These are phyloP conservation scores for Solanum chilense DNA, from an alignment of 257 asterid species.

Conservation along the genomic window DNA sequence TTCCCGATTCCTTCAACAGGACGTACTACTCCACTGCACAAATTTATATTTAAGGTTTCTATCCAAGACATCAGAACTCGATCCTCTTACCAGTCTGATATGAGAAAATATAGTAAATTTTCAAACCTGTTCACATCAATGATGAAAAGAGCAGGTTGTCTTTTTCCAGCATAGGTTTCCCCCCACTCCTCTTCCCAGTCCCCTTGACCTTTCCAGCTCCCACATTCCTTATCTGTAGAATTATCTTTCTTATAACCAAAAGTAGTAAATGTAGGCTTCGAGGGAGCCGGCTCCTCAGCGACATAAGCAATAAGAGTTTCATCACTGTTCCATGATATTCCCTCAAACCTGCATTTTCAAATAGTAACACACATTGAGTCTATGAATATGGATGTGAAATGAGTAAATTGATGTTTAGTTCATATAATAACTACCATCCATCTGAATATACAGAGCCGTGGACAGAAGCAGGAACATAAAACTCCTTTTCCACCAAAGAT, in stretches of 20 bases:
- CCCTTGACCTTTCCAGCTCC: slow-evolving; percentile 93
- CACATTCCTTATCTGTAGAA: slow-evolving; percentile 49
- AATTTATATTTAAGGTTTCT: neutral
- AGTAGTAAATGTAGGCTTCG: slow-evolving; percentile 57
- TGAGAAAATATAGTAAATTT: neutral
- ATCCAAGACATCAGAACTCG: neutral
- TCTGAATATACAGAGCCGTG: slow-evolving; percentile 85
- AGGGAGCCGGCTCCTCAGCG: slow-evolving; percentile 79
- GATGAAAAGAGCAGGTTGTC: slow-evolving; percentile 83
- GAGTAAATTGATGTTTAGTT: neutral
- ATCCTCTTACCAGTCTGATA: neutral
- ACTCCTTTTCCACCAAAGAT: slow-evolving; percentile 61
- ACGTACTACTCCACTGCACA: slow-evolving; percentile 71
- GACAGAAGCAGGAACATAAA: slow-evolving; percentile 45
- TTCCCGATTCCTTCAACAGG: slow-evolving; percentile 51
- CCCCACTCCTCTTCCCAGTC: slow-evolving; percentile 99
- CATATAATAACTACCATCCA: slow-evolving; percentile 54
- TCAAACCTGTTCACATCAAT: slow-evolving; percentile 46
- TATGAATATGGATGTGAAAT: neutral
- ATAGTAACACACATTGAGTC: neutral
- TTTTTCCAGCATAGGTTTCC: slow-evolving; percentile 84
- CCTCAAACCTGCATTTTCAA: slow-evolving; percentile 66
- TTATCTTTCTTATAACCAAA: slow-evolving; percentile 51
- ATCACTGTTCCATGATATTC: slow-evolving; percentile 85
- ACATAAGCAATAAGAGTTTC: slow-evolving; percentile 82